Evolutionary conservation across 805 yeast species (phyloP), one percentile per base, ranked within the genome.

Genomic region (Saturnispora quitensis): DNA sequence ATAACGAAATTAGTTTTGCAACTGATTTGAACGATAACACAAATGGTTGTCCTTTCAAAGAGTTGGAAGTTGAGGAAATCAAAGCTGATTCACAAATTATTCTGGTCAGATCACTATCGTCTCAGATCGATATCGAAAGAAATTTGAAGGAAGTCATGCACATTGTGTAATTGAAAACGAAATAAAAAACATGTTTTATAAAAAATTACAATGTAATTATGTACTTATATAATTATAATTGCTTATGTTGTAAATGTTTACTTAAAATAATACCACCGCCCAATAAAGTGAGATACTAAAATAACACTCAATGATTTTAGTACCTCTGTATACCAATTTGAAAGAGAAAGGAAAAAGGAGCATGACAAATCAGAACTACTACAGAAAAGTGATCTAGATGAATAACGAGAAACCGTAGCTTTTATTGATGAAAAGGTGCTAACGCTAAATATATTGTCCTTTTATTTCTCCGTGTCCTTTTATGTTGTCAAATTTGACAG

Each of bases 401-500:
- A 31, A 31, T 31, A 13, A 5, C 28, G 5, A 7, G 9, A 25
- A 25, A 25, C 28, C 28, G 28, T 8, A 8, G 7, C 5, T 25
- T 25, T 8, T 8, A 25, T 25, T 25, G 9, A 25, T 5, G 10
- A 5, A 25, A 25, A 7, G 7, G 28, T 25, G 6, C 7, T 1
- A 25, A 25, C 9, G 28, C 34, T 31, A 10, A 12, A 31, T 10
- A 31, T 3, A 9, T 12, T 31, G 34, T 31, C 15, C 34, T 31
- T 31, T 31, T 22, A 8, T 18, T 22, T 10, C 5, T 12, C 15
- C 38, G 10, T 28, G 20, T n/a, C 27, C 18, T 10, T 5, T 28
- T 44, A 45, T 22, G 45, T 36, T 13, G 38, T 40, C 20, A 42
- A 45, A 42, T 40, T 50, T n/a, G 18, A 24, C 13, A 43, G 43